A percentile compares a stretch with the other conserved stretches of the same genome.
These are phyloP conservation scores for Purshia tridentata DNA, from an alignment of 306 rosid species.

Conservation along the genomic window DNA sequence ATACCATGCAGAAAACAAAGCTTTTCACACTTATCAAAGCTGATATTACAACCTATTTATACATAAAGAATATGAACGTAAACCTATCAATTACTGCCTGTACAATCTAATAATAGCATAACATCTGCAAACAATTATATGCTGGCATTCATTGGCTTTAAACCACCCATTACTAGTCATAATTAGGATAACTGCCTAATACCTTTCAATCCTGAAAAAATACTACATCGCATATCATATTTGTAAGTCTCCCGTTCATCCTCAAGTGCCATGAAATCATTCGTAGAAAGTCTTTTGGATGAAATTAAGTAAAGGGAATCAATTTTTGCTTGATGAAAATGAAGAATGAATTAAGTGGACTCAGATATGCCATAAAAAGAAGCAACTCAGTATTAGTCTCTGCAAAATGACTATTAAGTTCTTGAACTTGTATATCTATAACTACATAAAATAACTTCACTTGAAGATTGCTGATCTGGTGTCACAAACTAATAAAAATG, in stretches of 20 bases:
- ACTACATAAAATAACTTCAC: not conserved
- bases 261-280: not conserved
- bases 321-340: constrained; percentile 4
- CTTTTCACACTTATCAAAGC: no score
- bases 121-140: not conserved
- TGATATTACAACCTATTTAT: not conserved
- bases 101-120: not conserved
- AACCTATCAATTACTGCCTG: not conserved
- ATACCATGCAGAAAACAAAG: no score
- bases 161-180: not conserved
- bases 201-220: not conserved
- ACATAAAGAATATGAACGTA: not conserved
- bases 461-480: no score
- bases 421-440: constrained; percentile 13
- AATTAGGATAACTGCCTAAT: no score
- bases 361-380: not conserved
- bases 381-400: constrained; percentile 3
- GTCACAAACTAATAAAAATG: no score
- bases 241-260: constrained; percentile 14
- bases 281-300: constrained; percentile 1
- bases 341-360: not conserved
- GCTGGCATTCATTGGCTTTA: not conserved
- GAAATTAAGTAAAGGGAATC: not conserved
- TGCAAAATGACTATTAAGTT: constrained; percentile 9
- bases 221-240: not conserved